phyloP scores from a whole-genome alignment of 208 protist species.

The Trypanosoma lewisi region DNA sequence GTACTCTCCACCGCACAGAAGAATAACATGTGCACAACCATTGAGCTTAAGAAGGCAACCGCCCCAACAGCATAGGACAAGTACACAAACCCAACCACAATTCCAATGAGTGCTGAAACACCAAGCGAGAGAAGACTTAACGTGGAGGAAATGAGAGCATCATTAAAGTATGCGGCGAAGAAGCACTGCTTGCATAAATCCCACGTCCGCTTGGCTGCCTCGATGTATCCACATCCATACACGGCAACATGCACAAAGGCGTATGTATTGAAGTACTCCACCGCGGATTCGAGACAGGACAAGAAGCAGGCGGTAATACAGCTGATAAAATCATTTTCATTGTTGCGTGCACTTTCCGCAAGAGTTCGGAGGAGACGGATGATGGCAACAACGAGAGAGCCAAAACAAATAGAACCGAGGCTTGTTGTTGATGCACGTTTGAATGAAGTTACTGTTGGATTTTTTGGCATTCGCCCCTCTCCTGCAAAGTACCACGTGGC shows the following conservation, averaged over 20 bases:
- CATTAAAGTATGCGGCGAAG: slow-evolving; percentile 87
- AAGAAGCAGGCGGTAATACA: slow-evolving; percentile 42
- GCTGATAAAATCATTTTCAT: slow-evolving; percentile 50
- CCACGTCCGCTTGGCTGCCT: slow-evolving; percentile 86
- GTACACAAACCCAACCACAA: slow-evolving; percentile 37
- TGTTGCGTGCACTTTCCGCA: slow-evolving; percentile 26
- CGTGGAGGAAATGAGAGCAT: slow-evolving; percentile 73
- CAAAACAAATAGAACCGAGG: slow-evolving; percentile 92
- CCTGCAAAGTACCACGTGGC: slow-evolving; percentile 91
- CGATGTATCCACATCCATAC: slow-evolving; percentile 90
- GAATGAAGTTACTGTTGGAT: slow-evolving; percentile 71
- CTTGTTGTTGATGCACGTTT: slow-evolving; percentile 76
- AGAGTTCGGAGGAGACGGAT: slow-evolving; percentile 77
- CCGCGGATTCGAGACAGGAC: slow-evolving; percentile 52
- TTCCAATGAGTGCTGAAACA: slow-evolving; percentile 49
- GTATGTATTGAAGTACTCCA: slow-evolving; percentile 92
- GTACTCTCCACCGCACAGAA: slow-evolving; percentile 70
- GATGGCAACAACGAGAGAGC: slow-evolving; percentile 86
- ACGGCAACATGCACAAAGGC: slow-evolving; percentile 92
- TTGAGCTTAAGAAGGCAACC: slow-evolving; percentile 47
- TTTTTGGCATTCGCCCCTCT: slow-evolving; percentile 51
- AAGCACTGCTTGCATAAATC: slow-evolving; percentile 73
- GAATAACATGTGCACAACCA: slow-evolving; percentile 60
- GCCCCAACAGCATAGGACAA: slow-evolving; percentile 35
- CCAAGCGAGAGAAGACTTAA: slow-evolving; percentile 57